A percentile compares a stretch with the other conserved stretches of the same genome.
phyloP scores from a whole-genome alignment of 306 rosid genomes.

The Carpinus viminea region DNA sequence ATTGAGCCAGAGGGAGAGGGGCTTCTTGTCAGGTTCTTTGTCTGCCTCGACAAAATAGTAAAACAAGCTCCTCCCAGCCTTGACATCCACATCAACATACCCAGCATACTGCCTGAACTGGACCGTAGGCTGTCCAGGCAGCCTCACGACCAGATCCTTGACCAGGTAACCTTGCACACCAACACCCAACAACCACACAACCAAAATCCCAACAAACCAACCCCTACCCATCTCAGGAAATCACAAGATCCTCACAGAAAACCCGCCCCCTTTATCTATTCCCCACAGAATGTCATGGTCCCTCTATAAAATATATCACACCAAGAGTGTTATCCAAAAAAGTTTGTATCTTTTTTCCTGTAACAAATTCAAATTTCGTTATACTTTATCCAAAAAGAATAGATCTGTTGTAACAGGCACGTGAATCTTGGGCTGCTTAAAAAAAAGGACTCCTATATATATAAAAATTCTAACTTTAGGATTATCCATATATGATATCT shows the following conservation, averaged over 20 bases:
- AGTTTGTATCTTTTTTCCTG: neutral
- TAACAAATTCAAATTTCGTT: slow-evolving; percentile 2
- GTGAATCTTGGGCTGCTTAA: slow-evolving; percentile 43
- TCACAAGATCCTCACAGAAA: slow-evolving; percentile 17
- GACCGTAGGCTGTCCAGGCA: slow-evolving; percentile 86
- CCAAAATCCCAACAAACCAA: slow-evolving; percentile 43
- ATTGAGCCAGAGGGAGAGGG: slow-evolving; percentile 92
- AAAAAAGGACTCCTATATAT: slow-evolving; percentile 25
- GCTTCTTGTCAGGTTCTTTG: slow-evolving; percentile 38
- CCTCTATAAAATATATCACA: neutral
- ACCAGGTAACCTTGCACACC: slow-evolving; percentile 57
- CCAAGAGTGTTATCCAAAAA: neutral
- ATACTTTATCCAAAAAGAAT: slow-evolving; percentile 19
- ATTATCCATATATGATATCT: slow-evolving; percentile 12
- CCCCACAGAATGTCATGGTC: slow-evolving; percentile 3
- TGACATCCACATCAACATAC: slow-evolving; percentile 74
- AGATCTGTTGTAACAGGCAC: slow-evolving; percentile 37
- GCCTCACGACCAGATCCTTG: slow-evolving; percentile 64
- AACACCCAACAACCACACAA: slow-evolving; percentile 13
- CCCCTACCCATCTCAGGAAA: slow-evolving; percentile 43
- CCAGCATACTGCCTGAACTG: slow-evolving; percentile 77
- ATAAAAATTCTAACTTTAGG: slow-evolving; percentile 26
- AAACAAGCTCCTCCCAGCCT: slow-evolving; percentile 71
- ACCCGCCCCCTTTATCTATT: slow-evolving; percentile 18
- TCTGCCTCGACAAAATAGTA: slow-evolving; percentile 90